A percentile compares a stretch with the other conserved stretches of the same genome.
Evolutionary conservation across 805 yeast genomes (phyloP).

Genomic region (Groenewaldozyma tartarivorans): DNA sequence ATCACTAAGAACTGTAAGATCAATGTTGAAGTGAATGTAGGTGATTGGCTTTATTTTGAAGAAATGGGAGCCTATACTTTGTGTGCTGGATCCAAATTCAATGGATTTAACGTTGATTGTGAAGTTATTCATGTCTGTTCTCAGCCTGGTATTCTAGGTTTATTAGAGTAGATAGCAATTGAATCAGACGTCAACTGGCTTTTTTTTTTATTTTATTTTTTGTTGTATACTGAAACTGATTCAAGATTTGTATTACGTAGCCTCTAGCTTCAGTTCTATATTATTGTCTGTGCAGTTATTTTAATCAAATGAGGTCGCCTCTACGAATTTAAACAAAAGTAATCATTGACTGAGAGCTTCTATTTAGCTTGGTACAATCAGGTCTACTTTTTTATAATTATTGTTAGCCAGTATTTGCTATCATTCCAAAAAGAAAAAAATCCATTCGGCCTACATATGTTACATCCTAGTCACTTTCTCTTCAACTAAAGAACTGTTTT

Average conservation of each 20-base stretch:
- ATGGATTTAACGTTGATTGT: slow-evolving; percentile 66
- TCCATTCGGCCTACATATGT: no score
- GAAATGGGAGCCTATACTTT: slow-evolving; percentile 86
- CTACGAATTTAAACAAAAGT: no score
- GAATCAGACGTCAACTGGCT: not conserved
- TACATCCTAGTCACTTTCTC: no score
- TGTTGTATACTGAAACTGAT: not conserved
- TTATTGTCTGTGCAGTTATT: no score
- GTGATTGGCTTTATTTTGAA: slow-evolving; percentile 88
- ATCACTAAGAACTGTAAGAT: slow-evolving; percentile 46
- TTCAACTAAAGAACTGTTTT: no score
- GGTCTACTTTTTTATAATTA: no score
- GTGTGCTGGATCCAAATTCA: slow-evolving; percentile 86
- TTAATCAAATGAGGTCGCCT: no score
- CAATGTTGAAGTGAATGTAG: slow-evolving; percentile 56
- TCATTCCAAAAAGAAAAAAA: no score
- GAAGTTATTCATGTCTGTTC: slow-evolving; percentile 50
- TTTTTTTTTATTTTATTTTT: slow-evolving; percentile 1
- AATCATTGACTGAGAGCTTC: no score
- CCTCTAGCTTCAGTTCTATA: no score
- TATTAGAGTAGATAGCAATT: not conserved
- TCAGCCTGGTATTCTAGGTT: not conserved
- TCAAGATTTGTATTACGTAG: not conserved
- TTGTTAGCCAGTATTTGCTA: no score
- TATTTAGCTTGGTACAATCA: no score